A percentile compares a stretch with the other conserved stretches of the same genome.
Conservation (phyloP, 495 filamentous ascomycete genomes). For the Hypomontagnella submonticulosa region DNA sequence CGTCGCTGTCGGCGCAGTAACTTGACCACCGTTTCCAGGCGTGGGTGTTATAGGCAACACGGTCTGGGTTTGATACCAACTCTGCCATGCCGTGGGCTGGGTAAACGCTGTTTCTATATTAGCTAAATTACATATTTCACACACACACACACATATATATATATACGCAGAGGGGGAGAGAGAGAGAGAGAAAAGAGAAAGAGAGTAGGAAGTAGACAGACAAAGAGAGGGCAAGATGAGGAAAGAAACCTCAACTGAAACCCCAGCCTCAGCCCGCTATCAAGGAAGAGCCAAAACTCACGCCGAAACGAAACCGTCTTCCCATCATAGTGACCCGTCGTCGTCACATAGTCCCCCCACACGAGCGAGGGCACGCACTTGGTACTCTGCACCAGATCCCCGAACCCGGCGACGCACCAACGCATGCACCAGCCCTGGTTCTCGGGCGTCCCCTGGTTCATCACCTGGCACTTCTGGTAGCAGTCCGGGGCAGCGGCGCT, state of each 20-base stretch:
- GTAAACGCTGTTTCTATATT: constrained; percentile 14
- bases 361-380: constrained; percentile 19
- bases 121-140: not conserved
- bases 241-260: not conserved
- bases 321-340: constrained; percentile 6
- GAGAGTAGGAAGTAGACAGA: too few species aligned
- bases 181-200: too few species aligned
- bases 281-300: constrained; percentile 1
- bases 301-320: constrained; percentile 3
- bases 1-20: too few species aligned
- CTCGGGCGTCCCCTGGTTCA: constrained; percentile 20
- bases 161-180: too few species aligned
- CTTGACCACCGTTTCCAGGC: too few species aligned
- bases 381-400: constrained; percentile 19
- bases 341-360: constrained; percentile 7
- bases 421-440: not conserved
- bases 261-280: not conserved
- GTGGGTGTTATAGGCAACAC: constrained; percentile 19
- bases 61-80: constrained; percentile 34
- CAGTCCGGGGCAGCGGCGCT: constrained; percentile 16
- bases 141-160: too few species aligned
- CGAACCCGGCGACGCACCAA: constrained; percentile 19
- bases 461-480: not conserved
- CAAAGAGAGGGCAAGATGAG: too few species aligned
- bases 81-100: constrained; percentile 16